Conservation (phyloP, 257 asterid species). For the Fraxinus americana region DNA sequence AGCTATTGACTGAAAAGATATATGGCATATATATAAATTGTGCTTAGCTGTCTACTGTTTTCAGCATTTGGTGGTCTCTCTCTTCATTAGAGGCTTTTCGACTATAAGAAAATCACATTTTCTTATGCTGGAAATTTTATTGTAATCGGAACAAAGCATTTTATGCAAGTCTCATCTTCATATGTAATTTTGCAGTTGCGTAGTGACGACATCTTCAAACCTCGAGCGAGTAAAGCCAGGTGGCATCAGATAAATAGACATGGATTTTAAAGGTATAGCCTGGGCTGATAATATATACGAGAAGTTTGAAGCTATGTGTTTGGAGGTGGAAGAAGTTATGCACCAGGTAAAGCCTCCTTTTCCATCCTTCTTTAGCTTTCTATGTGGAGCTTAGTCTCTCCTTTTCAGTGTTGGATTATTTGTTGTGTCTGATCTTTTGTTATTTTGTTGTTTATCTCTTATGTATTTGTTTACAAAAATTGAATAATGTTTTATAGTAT, state of each 20-base stretch:
- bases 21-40: neutral
- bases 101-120: no score
- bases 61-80: no score
- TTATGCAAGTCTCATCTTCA: neutral
- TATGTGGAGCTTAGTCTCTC: neutral
- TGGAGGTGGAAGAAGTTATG: conserved; percentile 82
- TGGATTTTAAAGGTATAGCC: conserved; percentile 73
- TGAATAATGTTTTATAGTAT: no score
- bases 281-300: conserved; percentile 80
- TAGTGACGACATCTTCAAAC: conserved; percentile 11
- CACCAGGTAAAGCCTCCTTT: conserved; percentile 51
- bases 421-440: no score
- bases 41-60: no score
- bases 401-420: neutral
- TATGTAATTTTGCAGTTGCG: conserved; percentile 27
- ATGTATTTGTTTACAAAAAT: no score
- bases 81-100: no score
- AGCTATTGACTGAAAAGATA: neutral
- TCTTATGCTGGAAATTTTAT: no score
- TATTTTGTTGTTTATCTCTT: no score
- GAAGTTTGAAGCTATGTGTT: conserved; percentile 76
- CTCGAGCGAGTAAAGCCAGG: conserved; percentile 8
- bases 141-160: neutral
- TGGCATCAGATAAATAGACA: conserved; percentile 24
- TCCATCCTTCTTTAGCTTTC: neutral